A percentile compares a stretch with the other conserved stretches of the same genome.
phyloP scores from a whole-genome alignment of 345 rosid species.

The Pelargonium nanum region DNA sequence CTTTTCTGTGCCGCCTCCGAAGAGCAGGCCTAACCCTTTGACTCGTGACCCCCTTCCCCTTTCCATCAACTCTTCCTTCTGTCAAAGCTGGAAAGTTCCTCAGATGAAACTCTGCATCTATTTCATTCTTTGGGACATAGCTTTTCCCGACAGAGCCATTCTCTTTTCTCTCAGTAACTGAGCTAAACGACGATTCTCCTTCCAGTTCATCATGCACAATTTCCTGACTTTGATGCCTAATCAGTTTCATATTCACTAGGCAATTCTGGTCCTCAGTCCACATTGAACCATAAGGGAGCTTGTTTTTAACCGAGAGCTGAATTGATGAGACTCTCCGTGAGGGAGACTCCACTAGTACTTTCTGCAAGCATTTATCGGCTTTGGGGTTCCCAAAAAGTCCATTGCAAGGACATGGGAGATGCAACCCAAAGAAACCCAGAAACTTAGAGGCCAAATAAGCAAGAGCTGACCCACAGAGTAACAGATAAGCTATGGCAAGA shows the following conservation, averaged over 20 bases:
- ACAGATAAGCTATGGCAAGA: constrained; percentile 43
- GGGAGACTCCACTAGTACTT: constrained; percentile 40
- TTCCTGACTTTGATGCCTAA: constrained; percentile 4
- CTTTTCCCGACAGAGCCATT: background rate
- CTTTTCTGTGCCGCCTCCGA: constrained; percentile 29
- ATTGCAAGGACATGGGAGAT: constrained; percentile 50
- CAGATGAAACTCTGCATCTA: constrained; percentile 1
- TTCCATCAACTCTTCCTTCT: constrained; percentile 25
- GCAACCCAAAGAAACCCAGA: constrained; percentile 31
- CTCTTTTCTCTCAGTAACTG: constrained; percentile 23
- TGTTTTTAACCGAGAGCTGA: constrained; percentile 29
- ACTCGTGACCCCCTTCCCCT: constrained; percentile 14
- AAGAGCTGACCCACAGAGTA: constrained; percentile 50
- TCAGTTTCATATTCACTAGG: constrained; percentile 8
- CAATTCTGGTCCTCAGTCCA: constrained; percentile 17
- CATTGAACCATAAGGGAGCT: constrained; percentile 28
- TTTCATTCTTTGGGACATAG: constrained; percentile 21
- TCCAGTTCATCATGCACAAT: constrained; percentile 16
- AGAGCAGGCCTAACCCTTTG: constrained; percentile 19
- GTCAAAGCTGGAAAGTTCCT: constrained; percentile 9
- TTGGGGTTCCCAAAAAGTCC: constrained; percentile 37
- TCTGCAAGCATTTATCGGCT: constrained; percentile 32
- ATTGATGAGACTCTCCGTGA: constrained; percentile 30
- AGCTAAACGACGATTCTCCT: constrained; percentile 22
- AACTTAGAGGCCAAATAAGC: constrained; percentile 45